phyloP scores from a whole-genome alignment of 768 basidiomycete species.

The Mycena vulgaris region DNA sequence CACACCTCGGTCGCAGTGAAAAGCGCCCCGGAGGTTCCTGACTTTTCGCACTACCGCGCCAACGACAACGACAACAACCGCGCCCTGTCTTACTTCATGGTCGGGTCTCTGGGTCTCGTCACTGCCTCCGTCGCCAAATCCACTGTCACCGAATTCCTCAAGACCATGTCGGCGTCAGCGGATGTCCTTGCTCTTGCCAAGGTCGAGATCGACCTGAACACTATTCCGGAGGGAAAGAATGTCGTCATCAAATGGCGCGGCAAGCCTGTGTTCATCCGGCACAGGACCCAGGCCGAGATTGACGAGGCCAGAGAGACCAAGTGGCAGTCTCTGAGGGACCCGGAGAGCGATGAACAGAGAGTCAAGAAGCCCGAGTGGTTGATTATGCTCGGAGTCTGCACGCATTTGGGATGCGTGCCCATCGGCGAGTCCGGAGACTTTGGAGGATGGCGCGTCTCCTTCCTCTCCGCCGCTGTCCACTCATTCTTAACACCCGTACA shows the following conservation, averaged over 20 bases:
- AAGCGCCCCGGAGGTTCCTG: constrained; percentile 88
- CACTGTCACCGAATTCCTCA: constrained; percentile 92
- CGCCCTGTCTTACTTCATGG: constrained; percentile 90
- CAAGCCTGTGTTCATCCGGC: constrained; percentile 99
- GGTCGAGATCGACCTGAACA: constrained; percentile 92
- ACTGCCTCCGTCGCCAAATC: constrained; percentile 96
- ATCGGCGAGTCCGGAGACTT: constrained; percentile 98
- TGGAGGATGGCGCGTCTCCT: constrained; percentile 90
- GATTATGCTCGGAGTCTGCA: constrained; percentile 94
- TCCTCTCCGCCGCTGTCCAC: background rate
- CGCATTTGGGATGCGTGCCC: constrained; percentile 98
- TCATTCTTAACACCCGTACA: constrained; percentile 41
- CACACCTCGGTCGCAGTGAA: constrained; percentile 81
- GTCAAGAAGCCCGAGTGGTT: constrained; percentile 98
- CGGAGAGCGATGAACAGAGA: constrained; percentile 90
- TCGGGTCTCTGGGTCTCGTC: constrained; percentile 92
- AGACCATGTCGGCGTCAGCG: constrained; percentile 97
- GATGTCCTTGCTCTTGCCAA: constrained; percentile 98
- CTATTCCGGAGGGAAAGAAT: constrained; percentile 98
- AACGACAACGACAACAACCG: constrained; percentile 77
- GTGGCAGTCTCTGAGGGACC: constrained; percentile 93
- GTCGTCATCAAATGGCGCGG: constrained; percentile 99
- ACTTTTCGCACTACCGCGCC: constrained; percentile 88
- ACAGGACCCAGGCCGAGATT: constrained; percentile 93
- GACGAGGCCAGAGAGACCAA: constrained; percentile 90